Evolutionary conservation across 2,329 filamentous ascomycete genomes (phyloP).

Genomic region (Hypoxylon sp.): DNA sequence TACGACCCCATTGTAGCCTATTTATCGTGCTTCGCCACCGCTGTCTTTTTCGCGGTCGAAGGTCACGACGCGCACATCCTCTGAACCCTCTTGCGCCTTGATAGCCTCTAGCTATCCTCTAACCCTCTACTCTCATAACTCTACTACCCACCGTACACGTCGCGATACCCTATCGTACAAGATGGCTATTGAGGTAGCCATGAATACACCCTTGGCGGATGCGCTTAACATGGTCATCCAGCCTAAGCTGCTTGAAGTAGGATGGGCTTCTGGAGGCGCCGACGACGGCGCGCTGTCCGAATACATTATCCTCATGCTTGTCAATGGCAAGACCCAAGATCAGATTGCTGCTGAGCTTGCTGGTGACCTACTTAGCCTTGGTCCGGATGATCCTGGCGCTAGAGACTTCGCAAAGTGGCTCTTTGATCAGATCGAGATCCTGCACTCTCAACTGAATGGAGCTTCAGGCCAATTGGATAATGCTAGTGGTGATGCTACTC

Average conservation of each 20-base stretch:
- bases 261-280: slow-evolving; percentile 84
- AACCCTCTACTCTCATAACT: neutral
- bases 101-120: slow-evolving; percentile 10
- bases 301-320: slow-evolving; percentile 97
- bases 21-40: slow-evolving; percentile 37
- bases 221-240: slow-evolving; percentile 86
- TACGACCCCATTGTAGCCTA: slow-evolving; percentile 10
- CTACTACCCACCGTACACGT: slow-evolving; percentile 3
- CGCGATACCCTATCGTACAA: slow-evolving; percentile 46
- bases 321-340: slow-evolving; percentile 92
- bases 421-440: slow-evolving; percentile 83
- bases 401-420: slow-evolving; percentile 91
- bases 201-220: slow-evolving; percentile 86
- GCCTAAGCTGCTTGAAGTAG: slow-evolving; percentile 91
- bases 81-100: slow-evolving; percentile 18
- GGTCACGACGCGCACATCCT: slow-evolving; percentile 29
- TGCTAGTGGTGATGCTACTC: slow-evolving; percentile 38
- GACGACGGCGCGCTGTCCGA: slow-evolving; percentile 89
- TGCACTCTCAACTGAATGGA: slow-evolving; percentile 74
- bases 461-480: slow-evolving; percentile 52
- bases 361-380: slow-evolving; percentile 85
- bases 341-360: slow-evolving; percentile 91
- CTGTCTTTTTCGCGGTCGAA: slow-evolving; percentile 19
- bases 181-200: slow-evolving; percentile 83
- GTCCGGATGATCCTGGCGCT: slow-evolving; percentile 84